Percentiles rank a stretch among this genome's conserved stretches.
Evolutionary conservation across 1,284 basidiomycete genomes (phyloP).

Genomic region (Ustilago shanxiensis): DNA sequence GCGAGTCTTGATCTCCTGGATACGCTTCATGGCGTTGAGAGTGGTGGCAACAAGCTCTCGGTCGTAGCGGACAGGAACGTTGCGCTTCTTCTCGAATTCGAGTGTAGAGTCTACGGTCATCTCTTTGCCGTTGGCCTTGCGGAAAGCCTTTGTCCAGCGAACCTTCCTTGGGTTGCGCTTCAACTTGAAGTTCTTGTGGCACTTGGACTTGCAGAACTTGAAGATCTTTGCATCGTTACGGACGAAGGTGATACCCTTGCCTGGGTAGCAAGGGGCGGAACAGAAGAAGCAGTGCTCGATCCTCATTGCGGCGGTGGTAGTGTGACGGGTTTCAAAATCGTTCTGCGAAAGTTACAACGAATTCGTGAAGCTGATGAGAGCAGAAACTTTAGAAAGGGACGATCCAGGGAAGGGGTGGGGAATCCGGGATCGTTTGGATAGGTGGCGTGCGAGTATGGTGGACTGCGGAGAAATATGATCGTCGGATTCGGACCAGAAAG

Average conservation of each 20-base stretch:
- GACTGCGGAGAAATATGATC: too few species aligned
- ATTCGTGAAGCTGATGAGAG: not conserved
- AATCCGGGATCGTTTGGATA: not conserved
- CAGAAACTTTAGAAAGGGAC: not conserved
- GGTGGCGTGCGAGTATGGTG: too few species aligned
- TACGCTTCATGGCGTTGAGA: conserved; percentile 95
- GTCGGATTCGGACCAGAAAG: too few species aligned
- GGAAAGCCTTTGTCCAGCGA: conserved; percentile 99
- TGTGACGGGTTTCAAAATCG: not conserved
- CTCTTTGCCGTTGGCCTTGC: conserved; percentile 98
- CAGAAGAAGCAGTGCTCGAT: conserved; percentile 75
- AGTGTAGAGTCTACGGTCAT: conserved; percentile 99
- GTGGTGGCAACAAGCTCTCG: conserved; percentile 93
- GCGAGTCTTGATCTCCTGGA: conserved; percentile 90
- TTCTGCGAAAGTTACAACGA: not conserved
- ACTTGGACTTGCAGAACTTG: conserved; percentile 69
- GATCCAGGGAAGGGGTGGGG: not conserved
- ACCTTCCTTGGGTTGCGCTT: conserved; percentile 99
- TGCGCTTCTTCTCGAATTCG: conserved; percentile 99
- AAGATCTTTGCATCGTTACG: conserved; percentile 69
- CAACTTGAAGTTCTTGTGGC: conserved; percentile 79
- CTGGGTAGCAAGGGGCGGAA: conserved; percentile 93
- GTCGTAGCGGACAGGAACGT: conserved; percentile 97
- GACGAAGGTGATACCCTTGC: conserved; percentile 75
- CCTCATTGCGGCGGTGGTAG: conserved; percentile 55